Conservation (phyloP, 164 flowering plant species). For the Taxillus chinensis region DNA sequence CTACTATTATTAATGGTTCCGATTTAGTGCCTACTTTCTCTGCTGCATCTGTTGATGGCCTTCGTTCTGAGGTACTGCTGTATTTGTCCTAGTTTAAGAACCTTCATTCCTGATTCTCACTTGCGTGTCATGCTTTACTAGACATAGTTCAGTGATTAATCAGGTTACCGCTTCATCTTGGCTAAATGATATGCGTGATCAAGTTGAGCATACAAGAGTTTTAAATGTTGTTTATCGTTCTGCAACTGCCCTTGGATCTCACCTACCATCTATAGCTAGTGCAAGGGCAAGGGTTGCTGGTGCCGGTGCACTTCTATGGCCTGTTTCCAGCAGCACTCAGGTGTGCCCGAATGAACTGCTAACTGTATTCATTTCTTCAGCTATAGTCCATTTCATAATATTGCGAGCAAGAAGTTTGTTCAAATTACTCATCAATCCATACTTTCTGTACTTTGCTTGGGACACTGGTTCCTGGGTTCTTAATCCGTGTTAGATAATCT, state of each 20-base stretch:
- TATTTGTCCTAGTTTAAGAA: not conserved
- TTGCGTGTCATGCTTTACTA: not conserved
- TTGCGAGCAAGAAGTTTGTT: too few relatives aligned
- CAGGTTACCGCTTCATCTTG: conserved; percentile 96
- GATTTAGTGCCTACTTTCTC: conserved; percentile 97
- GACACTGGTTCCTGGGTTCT: too few relatives aligned
- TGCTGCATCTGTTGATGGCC: conserved; percentile 77
- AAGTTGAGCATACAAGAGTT: conserved; percentile 75
- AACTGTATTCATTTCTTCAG: too few relatives aligned
- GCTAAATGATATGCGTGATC: conserved; percentile 88
- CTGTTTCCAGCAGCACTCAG: conserved; percentile 89
- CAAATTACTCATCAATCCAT: too few relatives aligned
- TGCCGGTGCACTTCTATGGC: conserved; percentile 79
- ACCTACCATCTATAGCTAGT: conserved; percentile 72
- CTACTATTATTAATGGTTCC: conserved; percentile 77
- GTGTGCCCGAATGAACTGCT: conserved; percentile 21
- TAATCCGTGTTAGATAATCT: too few relatives aligned
- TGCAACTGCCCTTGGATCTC: conserved; percentile 89
- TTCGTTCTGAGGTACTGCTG: conserved; percentile 73
- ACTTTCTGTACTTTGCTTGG: too few relatives aligned
- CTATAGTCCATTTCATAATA: too few relatives aligned
- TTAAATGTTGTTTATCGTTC: conserved; percentile 83
- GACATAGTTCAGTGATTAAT: conserved; percentile 1
- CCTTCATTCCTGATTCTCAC: not conserved
- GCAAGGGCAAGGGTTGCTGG: conserved; percentile 86